Conservation (phyloP, 257 asterid species). For the Solanum sejunctum region DNA sequence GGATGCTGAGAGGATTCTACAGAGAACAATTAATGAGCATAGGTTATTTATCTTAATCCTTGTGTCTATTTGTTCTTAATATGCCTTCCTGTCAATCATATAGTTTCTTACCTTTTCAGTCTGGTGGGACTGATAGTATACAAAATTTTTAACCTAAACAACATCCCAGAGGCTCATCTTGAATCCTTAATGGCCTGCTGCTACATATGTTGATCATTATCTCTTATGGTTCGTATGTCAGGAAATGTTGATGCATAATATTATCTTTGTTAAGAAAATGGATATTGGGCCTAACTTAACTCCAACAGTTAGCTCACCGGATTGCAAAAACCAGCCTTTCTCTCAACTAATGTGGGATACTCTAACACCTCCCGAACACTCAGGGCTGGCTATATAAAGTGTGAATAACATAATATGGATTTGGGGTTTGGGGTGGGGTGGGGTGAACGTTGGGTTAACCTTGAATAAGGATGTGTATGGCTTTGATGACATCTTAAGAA, state of each 20-base stretch:
- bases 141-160: not conserved
- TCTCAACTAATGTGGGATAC: not conserved
- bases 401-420: not conserved
- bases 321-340: not conserved
- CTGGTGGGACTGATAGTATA: not conserved
- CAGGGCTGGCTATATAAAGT: not conserved
- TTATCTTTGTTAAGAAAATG: not conserved
- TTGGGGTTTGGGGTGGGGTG: too few species aligned
- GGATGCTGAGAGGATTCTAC: conserved; percentile 76
- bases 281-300: not conserved
- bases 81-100: not conserved
- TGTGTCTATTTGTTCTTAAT: not conserved
- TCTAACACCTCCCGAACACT: not conserved
- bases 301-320: not conserved
- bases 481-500: not conserved
- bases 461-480: not conserved
- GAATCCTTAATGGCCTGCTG: not conserved
- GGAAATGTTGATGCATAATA: not conserved
- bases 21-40: conserved; percentile 57
- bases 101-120: not conserved
- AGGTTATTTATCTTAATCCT: conserved; percentile 33
- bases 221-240: not conserved
- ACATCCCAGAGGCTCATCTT: not conserved
- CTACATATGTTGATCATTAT: not conserved
- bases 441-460: not conserved